Percentiles rank a stretch among this genome's conserved stretches.
Conservation (phyloP, 768 basidiomycete genomes). For the Podaxis rugospora region DNA sequence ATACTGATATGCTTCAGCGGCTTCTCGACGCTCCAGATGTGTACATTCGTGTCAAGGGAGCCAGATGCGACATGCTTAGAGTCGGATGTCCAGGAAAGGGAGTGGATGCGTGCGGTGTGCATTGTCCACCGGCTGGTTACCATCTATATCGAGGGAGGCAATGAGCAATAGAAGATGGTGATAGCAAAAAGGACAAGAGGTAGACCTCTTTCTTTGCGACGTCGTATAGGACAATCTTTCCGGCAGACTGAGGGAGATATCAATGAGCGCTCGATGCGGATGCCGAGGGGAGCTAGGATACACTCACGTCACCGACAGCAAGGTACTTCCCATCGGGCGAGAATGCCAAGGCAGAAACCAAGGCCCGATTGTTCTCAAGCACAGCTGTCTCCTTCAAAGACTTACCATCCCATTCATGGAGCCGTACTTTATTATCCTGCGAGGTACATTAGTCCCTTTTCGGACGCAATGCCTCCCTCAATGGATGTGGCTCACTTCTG, state of each 20-base stretch:
- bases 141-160: conserved; percentile 31
- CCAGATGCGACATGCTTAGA: conserved; percentile 80
- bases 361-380: conserved; percentile 65
- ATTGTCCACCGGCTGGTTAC: conserved; percentile 80
- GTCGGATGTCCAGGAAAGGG: conserved; percentile 72
- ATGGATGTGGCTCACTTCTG: conserved; percentile 47
- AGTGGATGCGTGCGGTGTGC: conserved; percentile 79
- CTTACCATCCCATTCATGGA: conserved; percentile 72
- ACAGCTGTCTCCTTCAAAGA: conserved; percentile 49
- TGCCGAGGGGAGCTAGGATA: neutral
- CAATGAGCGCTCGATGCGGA: conserved; percentile 3
- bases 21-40: conserved; percentile 75
- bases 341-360: conserved; percentile 73
- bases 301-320: conserved; percentile 82
- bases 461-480: neutral
- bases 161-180: neutral
- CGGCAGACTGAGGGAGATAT: conserved; percentile 52
- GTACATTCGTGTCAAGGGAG: conserved; percentile 90
- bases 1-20: conserved; percentile 74
- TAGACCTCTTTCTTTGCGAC: conserved; percentile 58
- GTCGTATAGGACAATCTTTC: conserved; percentile 78
- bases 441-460: neutral
- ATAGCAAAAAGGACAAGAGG: neutral
- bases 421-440: conserved; percentile 70
- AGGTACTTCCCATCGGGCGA: conserved; percentile 72